Evolutionary conservation across 139 green algal genomes (phyloP).

Genomic region (Micromonas pusilla): DNA sequence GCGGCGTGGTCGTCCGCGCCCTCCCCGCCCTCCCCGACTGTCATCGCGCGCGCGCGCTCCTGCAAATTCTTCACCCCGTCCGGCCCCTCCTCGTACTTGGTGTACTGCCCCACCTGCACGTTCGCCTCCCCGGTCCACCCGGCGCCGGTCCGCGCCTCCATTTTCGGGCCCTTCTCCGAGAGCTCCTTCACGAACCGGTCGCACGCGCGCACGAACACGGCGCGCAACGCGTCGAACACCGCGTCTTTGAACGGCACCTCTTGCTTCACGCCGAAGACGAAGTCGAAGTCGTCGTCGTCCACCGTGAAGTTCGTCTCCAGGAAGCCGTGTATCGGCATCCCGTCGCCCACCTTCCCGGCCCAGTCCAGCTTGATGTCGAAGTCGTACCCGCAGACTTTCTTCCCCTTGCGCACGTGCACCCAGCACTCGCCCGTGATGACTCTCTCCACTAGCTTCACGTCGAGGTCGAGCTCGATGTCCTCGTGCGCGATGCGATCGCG

Average conservation of each 20-base stretch:
- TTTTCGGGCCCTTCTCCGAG: background rate
- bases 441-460: background rate
- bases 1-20: too few relatives aligned
- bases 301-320: background rate
- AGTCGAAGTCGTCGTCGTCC: slow-evolving; percentile 9
- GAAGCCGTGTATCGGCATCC: background rate
- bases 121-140: background rate
- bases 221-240: background rate
- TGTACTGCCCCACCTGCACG: slow-evolving; percentile 13
- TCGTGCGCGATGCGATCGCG: background rate
- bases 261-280: background rate
- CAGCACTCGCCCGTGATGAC: background rate
- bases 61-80: background rate
- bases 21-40: background rate
- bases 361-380: background rate
- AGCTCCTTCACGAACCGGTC: background rate
- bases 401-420: slow-evolving; percentile 1
- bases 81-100: background rate
- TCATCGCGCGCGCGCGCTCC: background rate
- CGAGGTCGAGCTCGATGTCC: background rate
- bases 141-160: background rate
- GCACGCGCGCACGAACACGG: background rate
- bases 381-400: background rate
- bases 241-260: background rate
- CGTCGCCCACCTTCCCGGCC: background rate